phyloP scores from a whole-genome alignment of 352 stramenopile genomes.

The Phytopythium vexans region DNA sequence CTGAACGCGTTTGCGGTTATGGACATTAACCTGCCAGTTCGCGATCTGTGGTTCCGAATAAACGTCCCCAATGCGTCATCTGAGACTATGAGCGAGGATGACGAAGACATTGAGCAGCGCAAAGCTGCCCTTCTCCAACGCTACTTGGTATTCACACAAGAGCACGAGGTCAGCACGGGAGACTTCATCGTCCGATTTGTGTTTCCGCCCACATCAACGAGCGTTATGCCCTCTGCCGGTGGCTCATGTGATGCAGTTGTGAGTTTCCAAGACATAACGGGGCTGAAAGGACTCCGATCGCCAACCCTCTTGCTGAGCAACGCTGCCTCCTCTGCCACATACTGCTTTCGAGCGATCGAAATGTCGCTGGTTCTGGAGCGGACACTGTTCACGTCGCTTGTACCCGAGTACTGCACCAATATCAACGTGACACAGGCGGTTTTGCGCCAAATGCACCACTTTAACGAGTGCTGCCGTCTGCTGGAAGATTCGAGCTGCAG shows the following conservation, averaged over 20 bases:
- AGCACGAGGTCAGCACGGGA: constrained; percentile 34
- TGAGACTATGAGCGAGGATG: constrained; percentile 23
- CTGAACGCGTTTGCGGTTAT: constrained; percentile 33
- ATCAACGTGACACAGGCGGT: constrained; percentile 11
- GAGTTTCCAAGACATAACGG: too few relatives aligned
- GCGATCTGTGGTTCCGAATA: constrained; percentile 9
- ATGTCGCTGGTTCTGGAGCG: constrained; percentile 25
- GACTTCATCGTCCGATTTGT: constrained; percentile 31
- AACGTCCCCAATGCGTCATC: constrained; percentile 3
- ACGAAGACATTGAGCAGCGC: constrained; percentile 49
- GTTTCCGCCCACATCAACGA: constrained; percentile 4
- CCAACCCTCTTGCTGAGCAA: too few relatives aligned
- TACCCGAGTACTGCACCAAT: constrained; percentile 8
- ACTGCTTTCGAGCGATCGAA: constrained; percentile 19
- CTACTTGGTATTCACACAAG: constrained; percentile 12
- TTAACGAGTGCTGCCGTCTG: constrained; percentile 17
- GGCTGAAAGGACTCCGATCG: too few relatives aligned
- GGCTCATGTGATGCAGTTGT: not conserved
- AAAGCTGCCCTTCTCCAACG: constrained; percentile 43
- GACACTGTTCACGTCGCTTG: constrained; percentile 21
- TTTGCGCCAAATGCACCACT: constrained; percentile 21
- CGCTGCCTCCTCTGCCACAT: not conserved
- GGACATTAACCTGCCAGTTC: constrained; percentile 25
- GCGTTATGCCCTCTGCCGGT: not conserved
- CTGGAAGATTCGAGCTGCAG: not conserved